A percentile compares a stretch with the other conserved stretches of the same genome.
Evolutionary conservation across 1,139 yeast species (phyloP).

Genomic region (Eremothecium sinecaudum): DNA sequence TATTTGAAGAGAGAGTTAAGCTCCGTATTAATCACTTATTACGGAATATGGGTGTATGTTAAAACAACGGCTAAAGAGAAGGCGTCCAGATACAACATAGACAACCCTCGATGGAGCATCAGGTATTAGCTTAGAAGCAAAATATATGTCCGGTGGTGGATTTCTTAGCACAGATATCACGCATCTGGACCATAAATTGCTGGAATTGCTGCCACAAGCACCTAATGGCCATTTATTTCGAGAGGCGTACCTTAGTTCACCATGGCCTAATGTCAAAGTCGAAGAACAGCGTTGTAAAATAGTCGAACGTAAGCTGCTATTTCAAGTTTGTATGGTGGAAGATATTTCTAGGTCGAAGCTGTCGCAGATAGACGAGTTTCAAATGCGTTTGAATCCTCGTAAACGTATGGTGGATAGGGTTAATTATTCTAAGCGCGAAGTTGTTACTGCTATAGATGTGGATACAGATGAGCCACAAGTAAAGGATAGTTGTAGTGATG

Average conservation of each 20-base stretch:
- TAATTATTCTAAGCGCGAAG: constrained; percentile 13
- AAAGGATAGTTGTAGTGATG: constrained; percentile 6
- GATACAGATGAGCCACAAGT: constrained; percentile 13
- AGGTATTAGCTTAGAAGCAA: too few relatives aligned
- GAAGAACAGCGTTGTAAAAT: constrained; percentile 15
- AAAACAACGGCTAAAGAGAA: too few relatives aligned
- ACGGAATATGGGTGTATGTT: too few relatives aligned
- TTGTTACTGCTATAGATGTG: constrained; percentile 21
- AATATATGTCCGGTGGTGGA: background rate
- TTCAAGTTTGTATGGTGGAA: constrained; percentile 36
- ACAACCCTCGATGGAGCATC: too few relatives aligned
- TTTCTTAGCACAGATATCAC: constrained; percentile 4
- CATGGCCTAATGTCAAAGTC: constrained; percentile 18
- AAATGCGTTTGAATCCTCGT: constrained; percentile 24
- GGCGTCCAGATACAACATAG: too few relatives aligned
- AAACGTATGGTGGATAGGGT: constrained; percentile 25
- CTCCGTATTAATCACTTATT: too few relatives aligned
- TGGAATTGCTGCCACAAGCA: background rate
- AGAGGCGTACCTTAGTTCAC: constrained; percentile 18
- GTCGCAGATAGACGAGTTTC: constrained; percentile 31
- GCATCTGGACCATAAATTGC: background rate
- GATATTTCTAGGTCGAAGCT: constrained; percentile 32
- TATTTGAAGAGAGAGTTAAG: too few relatives aligned
- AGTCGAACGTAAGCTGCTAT: constrained; percentile 26
- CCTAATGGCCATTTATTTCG: background rate